These are phyloP conservation scores for Geosiphon pyriformis DNA, from an alignment of 192 early-diverging fungal species.

Conservation along the genomic window DNA sequence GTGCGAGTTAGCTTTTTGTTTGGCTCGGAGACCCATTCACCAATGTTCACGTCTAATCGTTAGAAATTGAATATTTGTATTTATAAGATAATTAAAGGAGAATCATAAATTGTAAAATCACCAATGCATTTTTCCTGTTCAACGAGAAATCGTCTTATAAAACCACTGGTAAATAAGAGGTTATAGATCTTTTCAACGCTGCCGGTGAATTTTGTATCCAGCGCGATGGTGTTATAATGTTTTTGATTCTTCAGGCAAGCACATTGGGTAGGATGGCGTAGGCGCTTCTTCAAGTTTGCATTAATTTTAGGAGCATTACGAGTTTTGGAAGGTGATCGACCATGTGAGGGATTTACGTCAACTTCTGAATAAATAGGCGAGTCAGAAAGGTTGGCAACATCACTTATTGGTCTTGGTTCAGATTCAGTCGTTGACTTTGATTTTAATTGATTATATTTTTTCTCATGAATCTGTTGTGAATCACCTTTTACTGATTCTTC, in stretches of 20 bases:
- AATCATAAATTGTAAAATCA: background rate
- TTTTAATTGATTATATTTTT: background rate
- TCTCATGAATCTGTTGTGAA: background rate
- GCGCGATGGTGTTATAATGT: conserved; percentile 23
- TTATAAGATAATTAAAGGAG: background rate
- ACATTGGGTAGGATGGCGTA: conserved; percentile 23
- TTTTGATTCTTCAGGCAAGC: conserved; percentile 32
- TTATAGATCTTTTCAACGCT: conserved; percentile 33
- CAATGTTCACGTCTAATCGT: conserved; percentile 22
- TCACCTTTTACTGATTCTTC: background rate
- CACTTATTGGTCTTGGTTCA: background rate
- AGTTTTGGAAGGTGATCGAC: background rate
- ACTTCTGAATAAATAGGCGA: background rate
- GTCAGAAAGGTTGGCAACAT: background rate
- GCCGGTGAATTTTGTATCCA: conserved; percentile 33
- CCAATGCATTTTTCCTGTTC: conserved; percentile 11
- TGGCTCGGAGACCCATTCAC: conserved; percentile 28
- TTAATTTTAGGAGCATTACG: background rate
- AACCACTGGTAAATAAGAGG: conserved; percentile 34
- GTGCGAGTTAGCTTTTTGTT: conserved; percentile 14
- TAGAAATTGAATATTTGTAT: background rate
- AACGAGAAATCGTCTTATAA: conserved; percentile 28
- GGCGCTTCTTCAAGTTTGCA: background rate
- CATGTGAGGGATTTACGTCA: background rate
- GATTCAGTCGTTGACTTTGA: background rate